These are phyloP conservation scores for Helicostylum pulchrum DNA, from an alignment of 192 early-diverging fungal species.

Conservation along the genomic window DNA sequence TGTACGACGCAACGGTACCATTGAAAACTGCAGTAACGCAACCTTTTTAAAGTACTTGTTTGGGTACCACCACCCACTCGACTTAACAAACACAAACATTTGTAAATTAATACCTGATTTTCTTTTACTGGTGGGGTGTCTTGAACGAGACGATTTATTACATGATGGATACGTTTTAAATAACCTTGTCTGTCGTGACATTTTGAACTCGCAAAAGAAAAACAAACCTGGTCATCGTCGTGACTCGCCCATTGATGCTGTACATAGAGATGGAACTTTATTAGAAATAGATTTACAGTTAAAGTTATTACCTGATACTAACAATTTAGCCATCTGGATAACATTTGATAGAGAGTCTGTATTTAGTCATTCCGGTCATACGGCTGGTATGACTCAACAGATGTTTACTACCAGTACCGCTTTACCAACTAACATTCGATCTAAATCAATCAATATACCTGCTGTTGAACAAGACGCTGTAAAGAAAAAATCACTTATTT, in stretches of 20 bases:
- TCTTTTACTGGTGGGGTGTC: slow-evolving; percentile 37
- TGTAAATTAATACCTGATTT: slow-evolving; percentile 57
- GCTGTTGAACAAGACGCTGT: neutral
- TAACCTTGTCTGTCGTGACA: neutral
- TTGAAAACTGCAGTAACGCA: slow-evolving; percentile 54
- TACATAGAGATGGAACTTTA: slow-evolving; percentile 58
- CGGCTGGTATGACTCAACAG: neutral
- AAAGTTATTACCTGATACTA: slow-evolving; percentile 45
- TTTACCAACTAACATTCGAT: neutral
- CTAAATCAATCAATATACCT: slow-evolving; percentile 15
- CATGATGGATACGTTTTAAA: slow-evolving; percentile 18
- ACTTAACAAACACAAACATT: slow-evolving; percentile 47
- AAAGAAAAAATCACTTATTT: neutral
- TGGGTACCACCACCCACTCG: slow-evolving; percentile 48
- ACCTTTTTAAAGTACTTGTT: slow-evolving; percentile 63
- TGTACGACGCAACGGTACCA: slow-evolving; percentile 32
- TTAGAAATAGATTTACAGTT: slow-evolving; percentile 59
- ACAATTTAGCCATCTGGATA: slow-evolving; percentile 57
- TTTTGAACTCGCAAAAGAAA: neutral
- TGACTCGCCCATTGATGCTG: slow-evolving; percentile 44
- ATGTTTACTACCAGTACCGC: neutral
- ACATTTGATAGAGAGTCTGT: slow-evolving; percentile 50
- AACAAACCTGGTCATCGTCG: neutral
- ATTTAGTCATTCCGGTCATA: slow-evolving; percentile 19
- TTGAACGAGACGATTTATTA: slow-evolving; percentile 34